Evolutionary conservation across 257 asterid genomes (phyloP).

Genomic region (Rauvolfia tetraphylla): DNA sequence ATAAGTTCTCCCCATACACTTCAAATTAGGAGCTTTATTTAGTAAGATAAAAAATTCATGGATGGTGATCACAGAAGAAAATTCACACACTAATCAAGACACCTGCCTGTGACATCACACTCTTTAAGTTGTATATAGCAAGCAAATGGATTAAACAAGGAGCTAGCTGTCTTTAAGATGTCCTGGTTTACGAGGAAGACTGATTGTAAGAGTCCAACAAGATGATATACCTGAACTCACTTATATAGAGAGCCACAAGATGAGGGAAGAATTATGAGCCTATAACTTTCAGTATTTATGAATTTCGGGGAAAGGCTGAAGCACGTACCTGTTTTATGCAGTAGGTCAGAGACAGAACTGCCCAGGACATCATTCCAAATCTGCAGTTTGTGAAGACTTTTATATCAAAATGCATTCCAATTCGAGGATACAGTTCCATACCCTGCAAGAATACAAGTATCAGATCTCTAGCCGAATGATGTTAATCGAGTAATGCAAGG

Average conservation of each 20-base stretch:
- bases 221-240: not conserved
- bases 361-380: slow-evolving; percentile 99
- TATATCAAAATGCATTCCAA: slow-evolving; percentile 89
- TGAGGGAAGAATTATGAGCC: not conserved
- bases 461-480: slow-evolving; percentile 10
- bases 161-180: not conserved
- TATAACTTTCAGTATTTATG: not conserved
- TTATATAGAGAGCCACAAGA: not conserved
- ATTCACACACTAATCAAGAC: not conserved
- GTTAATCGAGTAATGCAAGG: not conserved
- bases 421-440: slow-evolving; percentile 97
- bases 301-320: slow-evolving; percentile 3
- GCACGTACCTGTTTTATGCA: slow-evolving; percentile 88
- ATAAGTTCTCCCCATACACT: not conserved
- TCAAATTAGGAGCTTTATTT: not conserved
- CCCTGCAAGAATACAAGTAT: slow-evolving; percentile 52
- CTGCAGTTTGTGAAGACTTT: slow-evolving; percentile 97
- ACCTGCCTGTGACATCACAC: not conserved
- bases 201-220: not conserved
- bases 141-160: not conserved
- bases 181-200: not conserved
- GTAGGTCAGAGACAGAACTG: slow-evolving; percentile 88
- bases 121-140: not conserved
- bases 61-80: not conserved
- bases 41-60: not conserved